Percentiles rank a stretch among this genome's conserved stretches.
phyloP scores from a whole-genome alignment of 1,284 basidiomycete species.

The Microbotryum saponariae region DNA sequence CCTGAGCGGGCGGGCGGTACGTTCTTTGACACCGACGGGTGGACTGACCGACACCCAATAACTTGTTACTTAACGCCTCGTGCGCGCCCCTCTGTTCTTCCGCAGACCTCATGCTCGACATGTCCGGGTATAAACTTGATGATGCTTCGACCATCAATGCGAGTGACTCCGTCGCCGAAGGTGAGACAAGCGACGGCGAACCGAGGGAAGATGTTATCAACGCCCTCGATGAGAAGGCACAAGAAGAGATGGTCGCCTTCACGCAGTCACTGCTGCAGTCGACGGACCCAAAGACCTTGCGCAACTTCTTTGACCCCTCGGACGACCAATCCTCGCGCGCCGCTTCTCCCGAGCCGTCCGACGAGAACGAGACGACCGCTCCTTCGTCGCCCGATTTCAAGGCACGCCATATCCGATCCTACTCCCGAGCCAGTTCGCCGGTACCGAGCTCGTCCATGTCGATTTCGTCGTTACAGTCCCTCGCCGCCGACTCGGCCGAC shows the following conservation, averaged over 20 bases:
- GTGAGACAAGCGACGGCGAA: neutral
- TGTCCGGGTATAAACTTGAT: conserved; percentile 45
- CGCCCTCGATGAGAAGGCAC: conserved; percentile 9
- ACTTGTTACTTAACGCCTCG: neutral
- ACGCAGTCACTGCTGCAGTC: conserved; percentile 34
- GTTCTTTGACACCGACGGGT: neutral
- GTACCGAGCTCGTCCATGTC: conserved; percentile 3
- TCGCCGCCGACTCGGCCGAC: conserved; percentile 16
- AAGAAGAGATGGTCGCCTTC: conserved; percentile 33
- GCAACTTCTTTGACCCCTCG: conserved; percentile 24
- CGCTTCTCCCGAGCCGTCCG: conserved; percentile 11
- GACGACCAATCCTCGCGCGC: conserved; percentile 7
- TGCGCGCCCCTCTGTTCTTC: neutral
- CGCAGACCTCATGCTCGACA: conserved; percentile 48
- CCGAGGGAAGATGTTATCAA: conserved; percentile 23
- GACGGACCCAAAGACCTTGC: conserved; percentile 38
- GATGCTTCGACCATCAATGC: conserved; percentile 31
- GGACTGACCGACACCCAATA: no score
- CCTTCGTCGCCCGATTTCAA: neutral
- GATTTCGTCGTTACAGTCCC: conserved; percentile 18
- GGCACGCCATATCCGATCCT: neutral
- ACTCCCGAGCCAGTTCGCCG: neutral
- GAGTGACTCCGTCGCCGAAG: conserved; percentile 10
- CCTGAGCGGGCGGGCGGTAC: conserved; percentile 4
- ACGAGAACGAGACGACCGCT: conserved; percentile 1